Percentiles rank a stretch among this genome's conserved stretches.
phyloP scores from a whole-genome alignment of 352 stramenopile species.

The Salisapilia sapeloensis region DNA sequence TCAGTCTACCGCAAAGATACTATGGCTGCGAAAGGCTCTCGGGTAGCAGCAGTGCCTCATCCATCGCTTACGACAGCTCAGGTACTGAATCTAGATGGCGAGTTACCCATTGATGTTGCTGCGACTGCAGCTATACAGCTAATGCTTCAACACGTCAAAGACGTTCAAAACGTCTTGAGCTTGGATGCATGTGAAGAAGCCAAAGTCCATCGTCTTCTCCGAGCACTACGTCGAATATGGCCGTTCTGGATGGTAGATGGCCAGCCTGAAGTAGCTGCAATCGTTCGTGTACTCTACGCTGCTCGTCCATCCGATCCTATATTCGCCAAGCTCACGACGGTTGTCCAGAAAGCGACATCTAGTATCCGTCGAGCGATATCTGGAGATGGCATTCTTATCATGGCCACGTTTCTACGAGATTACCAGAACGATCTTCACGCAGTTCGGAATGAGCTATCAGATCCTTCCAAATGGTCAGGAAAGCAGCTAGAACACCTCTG shows the following conservation, averaged over 20 bases:
- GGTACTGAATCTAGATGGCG: slow-evolving; percentile 48
- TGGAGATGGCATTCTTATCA: slow-evolving; percentile 19
- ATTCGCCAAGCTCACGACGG: slow-evolving; percentile 46
- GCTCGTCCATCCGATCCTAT: slow-evolving; percentile 36
- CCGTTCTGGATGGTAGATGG: slow-evolving; percentile 63
- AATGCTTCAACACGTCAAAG: slow-evolving; percentile 23
- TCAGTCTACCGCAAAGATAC: slow-evolving; percentile 3
- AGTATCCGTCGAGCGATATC: slow-evolving; percentile 28
- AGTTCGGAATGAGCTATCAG: neutral
- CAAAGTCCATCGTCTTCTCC: slow-evolving; percentile 40
- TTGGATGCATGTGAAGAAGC: slow-evolving; percentile 38
- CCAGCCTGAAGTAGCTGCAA: slow-evolving; percentile 24
- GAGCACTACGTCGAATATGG: slow-evolving; percentile 34
- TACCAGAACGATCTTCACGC: slow-evolving; percentile 9
- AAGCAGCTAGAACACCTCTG: slow-evolving; percentile 27
- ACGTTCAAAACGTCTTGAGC: slow-evolving; percentile 53
- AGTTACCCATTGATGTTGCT: slow-evolving; percentile 26
- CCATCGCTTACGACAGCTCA: slow-evolving; percentile 14
- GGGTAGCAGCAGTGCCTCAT: slow-evolving; percentile 4
- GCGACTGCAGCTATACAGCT: slow-evolving; percentile 16
- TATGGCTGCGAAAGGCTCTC: slow-evolving; percentile 2
- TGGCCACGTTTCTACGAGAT: slow-evolving; percentile 16
- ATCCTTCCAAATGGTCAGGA: slow-evolving; percentile 11
- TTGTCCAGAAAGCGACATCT: slow-evolving; percentile 17
- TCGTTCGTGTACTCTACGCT: slow-evolving; percentile 54